A percentile compares a stretch with the other conserved stretches of the same genome.
Evolutionary conservation across 805 yeast species (phyloP).

Genomic region (Ogataea philodendri): DNA sequence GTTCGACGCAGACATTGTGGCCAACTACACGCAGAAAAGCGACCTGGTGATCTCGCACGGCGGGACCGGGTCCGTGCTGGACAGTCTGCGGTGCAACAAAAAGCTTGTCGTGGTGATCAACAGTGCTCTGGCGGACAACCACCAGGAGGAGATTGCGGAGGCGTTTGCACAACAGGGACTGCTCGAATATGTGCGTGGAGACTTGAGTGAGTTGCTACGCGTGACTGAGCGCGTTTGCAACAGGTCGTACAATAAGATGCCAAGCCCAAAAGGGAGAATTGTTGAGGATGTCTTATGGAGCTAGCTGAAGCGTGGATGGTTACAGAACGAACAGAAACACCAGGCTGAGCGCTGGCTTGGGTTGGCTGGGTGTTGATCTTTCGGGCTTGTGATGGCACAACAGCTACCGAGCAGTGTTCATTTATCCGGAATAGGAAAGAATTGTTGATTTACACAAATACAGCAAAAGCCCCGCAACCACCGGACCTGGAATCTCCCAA

Average conservation of each 20-base stretch:
- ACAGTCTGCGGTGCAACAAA: constrained; percentile 56
- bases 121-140: constrained; percentile 76
- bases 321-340: constrained; percentile 1
- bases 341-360: constrained; percentile 7
- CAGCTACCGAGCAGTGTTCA: too few relatives aligned
- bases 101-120: constrained; percentile 72
- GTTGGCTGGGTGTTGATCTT: too few relatives aligned
- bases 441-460: too few relatives aligned
- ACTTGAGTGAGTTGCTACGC: constrained; percentile 17
- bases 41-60: constrained; percentile 84
- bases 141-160: constrained; percentile 75
- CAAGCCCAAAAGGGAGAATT: constrained; percentile 23
- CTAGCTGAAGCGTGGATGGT: constrained; percentile 3
- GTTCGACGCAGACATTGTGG: constrained; percentile 42
- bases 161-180: constrained; percentile 42
- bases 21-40: constrained; percentile 41
- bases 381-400: too few relatives aligned
- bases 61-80: constrained; percentile 88
- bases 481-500: too few relatives aligned
- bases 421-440: too few relatives aligned
- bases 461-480: too few relatives aligned
- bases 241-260: constrained; percentile 19
- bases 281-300: constrained; percentile 23
- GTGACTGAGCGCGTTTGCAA: constrained; percentile 17
- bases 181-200: constrained; percentile 23